These are phyloP conservation scores for Astrephomene gubernaculifera DNA, from an alignment of 139 green algal species.

Conservation along the genomic window DNA sequence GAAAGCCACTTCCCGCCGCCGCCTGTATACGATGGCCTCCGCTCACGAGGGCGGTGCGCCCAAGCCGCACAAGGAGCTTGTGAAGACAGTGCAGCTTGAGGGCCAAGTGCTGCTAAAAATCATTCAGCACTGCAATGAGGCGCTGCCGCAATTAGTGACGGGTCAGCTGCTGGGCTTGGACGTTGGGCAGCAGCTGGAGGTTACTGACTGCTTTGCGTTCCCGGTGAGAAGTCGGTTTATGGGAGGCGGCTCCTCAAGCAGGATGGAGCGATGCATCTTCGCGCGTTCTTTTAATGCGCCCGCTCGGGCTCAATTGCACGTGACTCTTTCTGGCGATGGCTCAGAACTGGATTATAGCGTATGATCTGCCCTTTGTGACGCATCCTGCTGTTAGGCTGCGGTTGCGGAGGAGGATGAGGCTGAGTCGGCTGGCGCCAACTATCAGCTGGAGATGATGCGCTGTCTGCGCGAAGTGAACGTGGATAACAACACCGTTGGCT, in stretches of 20 bases:
- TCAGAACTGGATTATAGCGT: no score
- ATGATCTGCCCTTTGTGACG: no score
- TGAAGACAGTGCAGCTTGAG: constrained; percentile 82
- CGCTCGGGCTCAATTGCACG: no score
- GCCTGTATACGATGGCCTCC: not conserved
- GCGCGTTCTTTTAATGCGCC: no score
- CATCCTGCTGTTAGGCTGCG: constrained; percentile 41
- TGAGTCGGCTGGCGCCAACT: constrained; percentile 78
- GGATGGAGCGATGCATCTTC: no score
- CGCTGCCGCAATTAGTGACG: constrained; percentile 85
- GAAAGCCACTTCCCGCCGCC: not conserved
- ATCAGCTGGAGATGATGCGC: constrained; percentile 99
- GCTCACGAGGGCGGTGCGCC: not conserved
- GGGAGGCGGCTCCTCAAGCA: no score
- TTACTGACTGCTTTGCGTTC: constrained; percentile 99
- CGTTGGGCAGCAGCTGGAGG: constrained; percentile 94
- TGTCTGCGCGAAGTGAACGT: constrained; percentile 98
- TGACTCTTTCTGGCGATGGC: no score
- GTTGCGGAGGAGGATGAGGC: constrained; percentile 63
- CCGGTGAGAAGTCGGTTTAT: constrained; percentile 73
- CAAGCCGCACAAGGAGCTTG: constrained; percentile 52
- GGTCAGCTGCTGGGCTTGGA: constrained; percentile 98
- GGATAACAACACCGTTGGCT: constrained; percentile 99
- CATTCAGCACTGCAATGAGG: constrained; percentile 93
- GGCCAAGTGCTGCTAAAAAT: constrained; percentile 94